These are phyloP conservation scores for Arthroderma sp. DNA, from an alignment of 2,329 filamentous ascomycete species.

Conservation along the genomic window DNA sequence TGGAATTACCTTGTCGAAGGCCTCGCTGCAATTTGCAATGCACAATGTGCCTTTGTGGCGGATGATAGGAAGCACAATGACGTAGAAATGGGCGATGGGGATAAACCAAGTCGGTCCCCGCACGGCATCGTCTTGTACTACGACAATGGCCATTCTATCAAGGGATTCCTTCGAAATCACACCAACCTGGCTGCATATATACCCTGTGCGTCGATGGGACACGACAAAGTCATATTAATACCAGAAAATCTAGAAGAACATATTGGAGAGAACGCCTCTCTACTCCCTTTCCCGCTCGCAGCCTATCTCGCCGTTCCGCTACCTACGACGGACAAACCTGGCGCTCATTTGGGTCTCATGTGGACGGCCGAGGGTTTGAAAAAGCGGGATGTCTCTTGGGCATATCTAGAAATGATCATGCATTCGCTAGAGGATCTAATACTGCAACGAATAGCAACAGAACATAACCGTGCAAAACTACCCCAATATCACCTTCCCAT, in stretches of 20 bases:
- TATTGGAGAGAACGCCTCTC: constrained; percentile 43
- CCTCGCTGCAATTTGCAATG: constrained; percentile 47
- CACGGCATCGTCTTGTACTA: constrained; percentile 43
- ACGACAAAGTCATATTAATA: constrained; percentile 58
- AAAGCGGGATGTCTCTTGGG: constrained; percentile 47
- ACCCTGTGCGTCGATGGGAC: constrained; percentile 55
- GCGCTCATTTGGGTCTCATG: constrained; percentile 59
- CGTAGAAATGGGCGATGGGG: constrained; percentile 26
- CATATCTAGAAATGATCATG: constrained; percentile 53
- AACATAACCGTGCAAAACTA: constrained; percentile 1
- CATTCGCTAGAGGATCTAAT: constrained; percentile 58
- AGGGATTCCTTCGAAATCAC: constrained; percentile 37
- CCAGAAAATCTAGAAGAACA: constrained; percentile 48
- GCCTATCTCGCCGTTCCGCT: constrained; percentile 55
- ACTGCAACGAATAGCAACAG: constrained; percentile 30
- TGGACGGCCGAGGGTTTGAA: constrained; percentile 52
- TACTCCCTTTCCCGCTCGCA: constrained; percentile 48
- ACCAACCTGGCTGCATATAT: constrained; percentile 52
- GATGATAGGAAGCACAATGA: constrained; percentile 47
- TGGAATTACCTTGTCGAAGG: constrained; percentile 53
- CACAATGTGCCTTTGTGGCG: constrained; percentile 56
- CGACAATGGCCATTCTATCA: constrained; percentile 43
- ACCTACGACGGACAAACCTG: constrained; percentile 51
- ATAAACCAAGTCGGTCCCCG: too few relatives aligned
- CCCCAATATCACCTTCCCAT: too few relatives aligned